These are phyloP conservation scores for Rubroboletus pulcherrimus DNA, from an alignment of 768 basidiomycete species.

Conservation along the genomic window DNA sequence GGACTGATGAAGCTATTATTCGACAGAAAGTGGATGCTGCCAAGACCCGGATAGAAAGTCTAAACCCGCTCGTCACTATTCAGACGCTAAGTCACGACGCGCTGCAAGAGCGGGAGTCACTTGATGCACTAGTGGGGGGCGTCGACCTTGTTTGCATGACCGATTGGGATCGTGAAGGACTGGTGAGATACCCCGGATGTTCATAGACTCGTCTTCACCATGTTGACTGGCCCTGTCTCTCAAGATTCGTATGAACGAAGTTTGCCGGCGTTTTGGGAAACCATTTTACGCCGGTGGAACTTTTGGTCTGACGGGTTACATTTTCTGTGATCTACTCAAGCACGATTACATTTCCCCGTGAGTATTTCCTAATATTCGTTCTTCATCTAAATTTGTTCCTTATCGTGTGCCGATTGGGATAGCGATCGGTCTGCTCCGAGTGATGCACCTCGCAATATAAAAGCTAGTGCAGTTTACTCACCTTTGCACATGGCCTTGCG, in stretches of 20 bases:
- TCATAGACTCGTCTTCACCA: not conserved
- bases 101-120: constrained; percentile 45
- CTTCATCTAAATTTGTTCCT: constrained; percentile 6
- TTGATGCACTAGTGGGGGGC: constrained; percentile 55
- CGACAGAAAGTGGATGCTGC: constrained; percentile 81
- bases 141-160: constrained; percentile 89
- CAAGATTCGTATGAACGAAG: constrained; percentile 74
- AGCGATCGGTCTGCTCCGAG: constrained; percentile 65
- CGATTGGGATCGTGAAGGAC: constrained; percentile 63
- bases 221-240: constrained; percentile 7
- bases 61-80: constrained; percentile 90
- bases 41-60: constrained; percentile 75
- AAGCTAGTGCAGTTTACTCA: constrained; percentile 59
- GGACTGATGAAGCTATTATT: constrained; percentile 21
- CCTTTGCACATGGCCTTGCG: constrained; percentile 59
- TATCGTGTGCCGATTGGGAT: constrained; percentile 1
- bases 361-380: constrained; percentile 31
- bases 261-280: constrained; percentile 69
- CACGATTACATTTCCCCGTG: constrained; percentile 87
- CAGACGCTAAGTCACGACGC: constrained; percentile 56
- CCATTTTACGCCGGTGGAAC: constrained; percentile 92
- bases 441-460: constrained; percentile 56
- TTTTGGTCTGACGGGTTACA: constrained; percentile 88
- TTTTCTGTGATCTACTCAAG: constrained; percentile 87
- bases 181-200: constrained; percentile 50